Evolutionary conservation across 768 basidiomycete genomes (phyloP).

Genomic region (Russula griseocarnosa): DNA sequence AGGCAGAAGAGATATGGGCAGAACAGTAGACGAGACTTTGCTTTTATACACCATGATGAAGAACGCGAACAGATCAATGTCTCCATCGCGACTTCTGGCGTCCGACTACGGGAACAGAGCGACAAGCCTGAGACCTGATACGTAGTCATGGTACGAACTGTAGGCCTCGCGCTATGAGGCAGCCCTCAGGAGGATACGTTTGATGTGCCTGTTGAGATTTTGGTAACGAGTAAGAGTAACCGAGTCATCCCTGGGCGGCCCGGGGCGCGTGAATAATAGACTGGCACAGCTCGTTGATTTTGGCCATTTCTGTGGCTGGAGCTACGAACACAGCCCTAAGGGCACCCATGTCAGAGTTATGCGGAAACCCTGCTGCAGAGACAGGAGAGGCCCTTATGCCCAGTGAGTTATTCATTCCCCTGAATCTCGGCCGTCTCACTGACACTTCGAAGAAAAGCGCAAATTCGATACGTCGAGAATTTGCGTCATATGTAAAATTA

Average conservation of each 20-base stretch:
- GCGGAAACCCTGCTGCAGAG: slow-evolving; percentile 61
- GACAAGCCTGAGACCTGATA: no score
- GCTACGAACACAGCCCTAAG: no score
- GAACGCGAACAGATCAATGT: not conserved
- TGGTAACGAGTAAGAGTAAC: slow-evolving; percentile 32
- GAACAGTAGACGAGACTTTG: not conserved
- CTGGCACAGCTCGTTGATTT: no score
- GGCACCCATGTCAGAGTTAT: slow-evolving; percentile 34
- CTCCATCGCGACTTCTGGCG: slow-evolving; percentile 1
- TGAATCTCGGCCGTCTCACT: not conserved
- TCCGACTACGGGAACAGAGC: not conserved
- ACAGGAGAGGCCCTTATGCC: slow-evolving; percentile 58
- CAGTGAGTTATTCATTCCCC: slow-evolving; percentile 42
- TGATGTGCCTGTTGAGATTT: slow-evolving; percentile 30
- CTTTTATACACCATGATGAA: not conserved
- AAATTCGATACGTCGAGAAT: slow-evolving; percentile 63
- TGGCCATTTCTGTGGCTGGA: no score
- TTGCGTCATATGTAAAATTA: slow-evolving; percentile 73
- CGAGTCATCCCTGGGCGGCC: no score
- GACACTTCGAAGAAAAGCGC: slow-evolving; percentile 45
- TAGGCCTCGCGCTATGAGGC: no score
- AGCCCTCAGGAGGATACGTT: slow-evolving; percentile 28
- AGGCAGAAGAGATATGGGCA: not conserved
- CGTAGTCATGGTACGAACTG: not conserved
- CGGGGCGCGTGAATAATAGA: no score